Conservation (phyloP, 768 basidiomycete genomes). For the Boletales sp. region DNA sequence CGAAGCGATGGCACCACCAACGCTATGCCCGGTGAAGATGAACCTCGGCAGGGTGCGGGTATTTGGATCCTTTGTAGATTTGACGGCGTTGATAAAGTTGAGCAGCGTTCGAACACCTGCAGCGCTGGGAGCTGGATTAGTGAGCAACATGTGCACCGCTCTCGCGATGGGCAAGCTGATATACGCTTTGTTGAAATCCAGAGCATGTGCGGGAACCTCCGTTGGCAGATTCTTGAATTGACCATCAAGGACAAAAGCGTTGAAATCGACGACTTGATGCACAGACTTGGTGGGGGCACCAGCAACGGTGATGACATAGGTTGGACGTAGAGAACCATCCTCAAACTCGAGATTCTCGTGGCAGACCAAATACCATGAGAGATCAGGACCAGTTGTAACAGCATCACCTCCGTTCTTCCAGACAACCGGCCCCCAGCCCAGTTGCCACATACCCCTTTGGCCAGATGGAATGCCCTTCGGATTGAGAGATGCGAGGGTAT, state of each 20-base stretch:
- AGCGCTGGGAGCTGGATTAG: background rate
- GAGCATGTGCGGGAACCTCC: background rate
- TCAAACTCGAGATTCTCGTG: slow-evolving; percentile 4
- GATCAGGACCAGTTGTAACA: background rate
- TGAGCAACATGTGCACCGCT: slow-evolving; percentile 1
- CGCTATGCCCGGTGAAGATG: slow-evolving; percentile 6
- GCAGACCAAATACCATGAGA: slow-evolving; percentile 8
- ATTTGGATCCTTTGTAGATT: background rate
- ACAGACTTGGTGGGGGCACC: background rate
- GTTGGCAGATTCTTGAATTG: background rate
- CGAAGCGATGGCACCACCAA: slow-evolving; percentile 5
- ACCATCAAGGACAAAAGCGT: background rate
- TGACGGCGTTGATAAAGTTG: slow-evolving; percentile 1
- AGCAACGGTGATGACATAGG: slow-evolving; percentile 8
- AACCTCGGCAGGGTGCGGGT: slow-evolving; percentile 1
- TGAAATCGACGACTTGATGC: slow-evolving; percentile 5
- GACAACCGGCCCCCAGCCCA: slow-evolving; percentile 9
- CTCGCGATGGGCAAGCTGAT: background rate
- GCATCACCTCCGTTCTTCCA: slow-evolving; percentile 1
- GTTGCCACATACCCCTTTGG: slow-evolving; percentile 1
- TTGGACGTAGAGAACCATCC: slow-evolving; percentile 3
- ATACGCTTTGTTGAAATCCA: background rate
- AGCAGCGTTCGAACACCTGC: background rate
- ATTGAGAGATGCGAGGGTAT: background rate
- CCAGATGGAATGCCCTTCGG: background rate